phyloP scores from a whole-genome alignment of 2,329 filamentous ascomycete species.

The Penicillium expansum region DNA sequence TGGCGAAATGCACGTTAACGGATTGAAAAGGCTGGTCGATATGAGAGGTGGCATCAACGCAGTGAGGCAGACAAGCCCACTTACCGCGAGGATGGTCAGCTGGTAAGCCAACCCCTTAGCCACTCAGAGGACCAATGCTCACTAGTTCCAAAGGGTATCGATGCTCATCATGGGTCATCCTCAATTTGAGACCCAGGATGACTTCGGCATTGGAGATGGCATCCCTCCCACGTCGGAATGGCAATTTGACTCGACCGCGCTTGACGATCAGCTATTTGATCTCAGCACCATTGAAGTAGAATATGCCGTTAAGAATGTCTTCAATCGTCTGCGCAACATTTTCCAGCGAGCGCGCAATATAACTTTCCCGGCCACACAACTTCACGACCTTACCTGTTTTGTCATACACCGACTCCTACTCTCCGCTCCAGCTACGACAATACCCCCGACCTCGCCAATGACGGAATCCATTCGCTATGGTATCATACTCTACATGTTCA shows the following conservation, averaged over 20 bases:
- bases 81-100: conserved; percentile 56
- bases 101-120: conserved; percentile 42
- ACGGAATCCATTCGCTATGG: conserved; percentile 51
- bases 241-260: conserved; percentile 34
- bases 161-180: conserved; percentile 54
- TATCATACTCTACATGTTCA: conserved; percentile 53
- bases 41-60: conserved; percentile 53
- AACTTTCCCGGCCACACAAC: conserved; percentile 38
- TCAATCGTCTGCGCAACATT: conserved; percentile 47
- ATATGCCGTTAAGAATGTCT: conserved; percentile 35
- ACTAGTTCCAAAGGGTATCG: conserved; percentile 50
- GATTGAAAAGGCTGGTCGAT: conserved; percentile 50
- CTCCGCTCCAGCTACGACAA: neutral
- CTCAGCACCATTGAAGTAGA: conserved; percentile 33
- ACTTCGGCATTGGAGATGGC: conserved; percentile 49
- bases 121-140: neutral
- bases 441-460: conserved; percentile 17
- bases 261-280: conserved; percentile 8
- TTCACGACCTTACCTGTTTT: conserved; percentile 58
- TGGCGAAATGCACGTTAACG: conserved; percentile 51
- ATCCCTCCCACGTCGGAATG: conserved; percentile 52
- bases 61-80: conserved; percentile 50
- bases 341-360: conserved; percentile 37
- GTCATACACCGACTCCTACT: conserved; percentile 51
- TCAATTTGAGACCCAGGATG: conserved; percentile 55